Conservation (phyloP, 305 asterid species). For the Solanum hybrid region DNA sequence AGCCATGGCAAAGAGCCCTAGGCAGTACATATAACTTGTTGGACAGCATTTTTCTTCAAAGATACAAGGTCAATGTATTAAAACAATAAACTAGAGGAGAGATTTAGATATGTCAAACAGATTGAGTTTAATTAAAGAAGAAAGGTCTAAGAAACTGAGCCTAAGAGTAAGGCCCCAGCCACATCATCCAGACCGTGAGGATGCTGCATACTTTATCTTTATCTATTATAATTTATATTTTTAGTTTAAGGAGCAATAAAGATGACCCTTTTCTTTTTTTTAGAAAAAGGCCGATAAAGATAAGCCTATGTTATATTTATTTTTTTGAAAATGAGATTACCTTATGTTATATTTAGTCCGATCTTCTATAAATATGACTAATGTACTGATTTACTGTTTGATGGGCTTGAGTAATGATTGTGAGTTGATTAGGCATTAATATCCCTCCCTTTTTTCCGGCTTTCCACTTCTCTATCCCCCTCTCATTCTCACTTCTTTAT, state of each 20-base stretch:
- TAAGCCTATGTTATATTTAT: neutral
- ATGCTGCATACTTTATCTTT: neutral
- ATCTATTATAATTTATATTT: neutral
- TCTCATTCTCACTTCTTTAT: neutral
- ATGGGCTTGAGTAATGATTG: neutral
- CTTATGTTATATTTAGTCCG: neutral
- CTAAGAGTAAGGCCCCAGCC: neutral
- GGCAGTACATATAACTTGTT: neutral
- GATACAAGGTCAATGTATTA: neutral
- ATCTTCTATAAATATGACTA: neutral
- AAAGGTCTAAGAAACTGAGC: neutral
- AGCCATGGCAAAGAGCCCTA: neutral
- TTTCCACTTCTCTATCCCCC: neutral
- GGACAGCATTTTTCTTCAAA: neutral
- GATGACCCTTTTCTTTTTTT: neutral
- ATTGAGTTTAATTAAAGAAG: neutral
- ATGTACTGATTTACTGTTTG: neutral
- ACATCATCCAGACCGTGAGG: neutral
- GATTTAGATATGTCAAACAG: neutral
- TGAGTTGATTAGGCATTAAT: neutral
- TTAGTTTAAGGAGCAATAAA: neutral
- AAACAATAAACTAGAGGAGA: neutral
- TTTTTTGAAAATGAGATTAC: neutral
- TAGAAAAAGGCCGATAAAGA: neutral
- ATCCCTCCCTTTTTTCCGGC: neutral